Conservation (phyloP, 257 asterid species). For the Rhazya stricta region DNA sequence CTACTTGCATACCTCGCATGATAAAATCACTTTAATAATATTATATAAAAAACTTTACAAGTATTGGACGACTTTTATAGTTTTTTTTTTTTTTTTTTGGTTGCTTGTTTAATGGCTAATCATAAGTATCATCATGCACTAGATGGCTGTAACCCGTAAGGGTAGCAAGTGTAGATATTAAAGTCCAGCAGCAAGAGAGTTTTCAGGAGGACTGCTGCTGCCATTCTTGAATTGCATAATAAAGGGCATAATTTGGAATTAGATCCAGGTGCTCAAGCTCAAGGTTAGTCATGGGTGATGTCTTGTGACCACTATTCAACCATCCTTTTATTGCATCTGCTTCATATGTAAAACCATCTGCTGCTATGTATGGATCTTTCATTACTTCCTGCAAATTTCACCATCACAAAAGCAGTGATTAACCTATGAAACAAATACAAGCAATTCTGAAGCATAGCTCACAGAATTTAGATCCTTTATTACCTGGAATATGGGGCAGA, state of each 20-base stretch:
- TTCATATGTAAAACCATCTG: slow-evolving; percentile 90
- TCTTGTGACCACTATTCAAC: slow-evolving; percentile 75
- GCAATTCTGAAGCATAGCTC: not conserved
- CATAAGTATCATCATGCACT: not conserved
- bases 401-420: not conserved
- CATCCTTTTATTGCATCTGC: slow-evolving; percentile 86
- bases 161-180: not conserved
- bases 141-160: not conserved
- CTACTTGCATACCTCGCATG: too few relatives aligned
- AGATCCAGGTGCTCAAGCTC: slow-evolving; percentile 68
- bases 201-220: slow-evolving; percentile 39
- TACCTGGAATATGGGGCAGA: slow-evolving; percentile 93
- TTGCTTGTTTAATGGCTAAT: too few relatives aligned
- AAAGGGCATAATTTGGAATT: slow-evolving; percentile 80
- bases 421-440: not conserved
- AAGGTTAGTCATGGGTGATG: slow-evolving; percentile 96
- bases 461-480: not conserved
- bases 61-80: too few relatives aligned
- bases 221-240: slow-evolving; percentile 94
- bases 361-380: slow-evolving; percentile 89
- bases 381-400: slow-evolving; percentile 67
- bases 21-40: too few relatives aligned
- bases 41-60: too few relatives aligned
- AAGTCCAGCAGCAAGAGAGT: not conserved
- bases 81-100: too few relatives aligned